Conservation (phyloP, 495 filamentous ascomycete species). For the Sordaria brevicollis region DNA sequence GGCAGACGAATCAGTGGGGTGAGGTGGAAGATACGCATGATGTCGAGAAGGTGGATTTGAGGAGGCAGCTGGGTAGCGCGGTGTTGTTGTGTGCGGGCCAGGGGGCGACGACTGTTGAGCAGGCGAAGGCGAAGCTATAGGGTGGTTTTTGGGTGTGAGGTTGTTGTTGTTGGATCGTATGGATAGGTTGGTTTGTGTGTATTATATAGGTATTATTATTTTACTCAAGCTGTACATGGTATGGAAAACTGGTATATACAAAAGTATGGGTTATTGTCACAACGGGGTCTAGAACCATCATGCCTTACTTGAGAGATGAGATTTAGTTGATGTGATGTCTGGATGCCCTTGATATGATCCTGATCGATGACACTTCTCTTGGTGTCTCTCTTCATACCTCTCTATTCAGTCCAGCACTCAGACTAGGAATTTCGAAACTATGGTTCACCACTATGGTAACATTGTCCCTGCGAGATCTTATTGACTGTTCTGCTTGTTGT, state of each 20-base stretch:
- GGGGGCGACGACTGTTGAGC: constrained; percentile 7
- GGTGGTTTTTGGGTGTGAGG: neutral
- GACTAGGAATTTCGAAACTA: no score
- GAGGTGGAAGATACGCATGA: constrained; percentile 98
- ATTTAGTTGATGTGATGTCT: no score
- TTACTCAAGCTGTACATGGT: neutral
- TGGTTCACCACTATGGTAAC: no score
- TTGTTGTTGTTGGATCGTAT: neutral
- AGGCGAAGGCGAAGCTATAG: neutral
- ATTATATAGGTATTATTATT: neutral
- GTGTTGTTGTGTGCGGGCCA: constrained; percentile 63
- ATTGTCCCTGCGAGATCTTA: no score
- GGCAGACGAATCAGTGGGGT: constrained; percentile 87
- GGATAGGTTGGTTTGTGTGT: neutral
- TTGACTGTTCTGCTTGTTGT: no score
- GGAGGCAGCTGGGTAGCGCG: constrained; percentile 78
- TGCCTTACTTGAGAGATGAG: neutral
- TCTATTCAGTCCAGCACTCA: no score
- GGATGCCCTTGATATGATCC: no score
- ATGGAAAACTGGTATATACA: neutral
- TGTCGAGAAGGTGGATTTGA: constrained; percentile 86
- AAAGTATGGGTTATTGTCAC: neutral
- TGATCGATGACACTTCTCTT: no score
- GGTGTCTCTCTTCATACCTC: no score
- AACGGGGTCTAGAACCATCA: neutral